These are phyloP conservation scores for Blepharisma japonicum DNA, from an alignment of 73 alveolate species.

Conservation along the genomic window DNA sequence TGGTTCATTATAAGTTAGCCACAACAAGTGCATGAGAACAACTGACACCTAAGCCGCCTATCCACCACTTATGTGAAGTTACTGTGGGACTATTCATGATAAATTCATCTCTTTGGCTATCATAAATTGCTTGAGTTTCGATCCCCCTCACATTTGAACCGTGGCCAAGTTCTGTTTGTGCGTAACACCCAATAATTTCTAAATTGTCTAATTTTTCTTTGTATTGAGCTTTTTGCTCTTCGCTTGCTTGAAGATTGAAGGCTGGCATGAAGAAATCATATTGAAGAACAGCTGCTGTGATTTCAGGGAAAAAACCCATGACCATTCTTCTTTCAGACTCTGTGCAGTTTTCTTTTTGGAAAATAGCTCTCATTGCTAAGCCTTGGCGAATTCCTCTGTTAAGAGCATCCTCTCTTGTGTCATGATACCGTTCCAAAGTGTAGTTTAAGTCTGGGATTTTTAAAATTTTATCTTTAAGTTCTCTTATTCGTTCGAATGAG, in stretches of 20 bases:
- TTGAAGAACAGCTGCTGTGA: neutral
- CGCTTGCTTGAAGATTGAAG: neutral
- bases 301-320: neutral
- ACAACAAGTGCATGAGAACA: constrained; percentile 70
- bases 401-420: constrained; percentile 1
- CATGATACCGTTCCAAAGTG: neutral
- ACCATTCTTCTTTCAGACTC: neutral
- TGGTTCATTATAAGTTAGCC: constrained; percentile 75
- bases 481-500: neutral
- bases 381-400: neutral
- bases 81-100: constrained; percentile 65
- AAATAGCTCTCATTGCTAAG: neutral
- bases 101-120: constrained; percentile 60
- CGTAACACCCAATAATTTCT: constrained; percentile 73
- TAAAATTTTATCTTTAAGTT: neutral
- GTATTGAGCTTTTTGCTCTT: neutral
- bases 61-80: constrained; percentile 79
- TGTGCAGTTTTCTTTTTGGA: neutral
- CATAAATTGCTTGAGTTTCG: constrained; percentile 72
- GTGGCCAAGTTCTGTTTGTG: constrained; percentile 81
- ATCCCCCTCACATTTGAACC: constrained; percentile 79
- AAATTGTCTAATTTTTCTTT: neutral
- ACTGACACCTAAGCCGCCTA: constrained; percentile 68
- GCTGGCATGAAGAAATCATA: neutral
- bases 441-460: neutral